Percentiles rank a stretch among this genome's conserved stretches.
Evolutionary conservation across 768 basidiomycete species (phyloP).

Genomic region (Suillus subalutaceus): DNA sequence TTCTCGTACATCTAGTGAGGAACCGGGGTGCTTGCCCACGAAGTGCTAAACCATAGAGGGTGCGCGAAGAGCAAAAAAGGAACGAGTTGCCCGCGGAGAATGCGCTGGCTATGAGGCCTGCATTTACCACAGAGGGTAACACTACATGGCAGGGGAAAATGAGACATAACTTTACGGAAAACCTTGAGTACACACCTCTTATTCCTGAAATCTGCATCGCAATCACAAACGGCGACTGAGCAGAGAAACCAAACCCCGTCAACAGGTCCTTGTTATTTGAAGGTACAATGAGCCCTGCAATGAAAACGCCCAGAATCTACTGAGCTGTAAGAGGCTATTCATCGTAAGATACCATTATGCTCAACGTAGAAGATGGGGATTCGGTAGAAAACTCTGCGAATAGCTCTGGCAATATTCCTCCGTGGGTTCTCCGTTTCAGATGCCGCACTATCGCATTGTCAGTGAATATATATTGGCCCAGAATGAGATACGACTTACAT

Average conservation of each 20-base stretch:
- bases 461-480: conserved; percentile 6
- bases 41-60: conserved; percentile 44
- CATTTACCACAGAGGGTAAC: conserved; percentile 71
- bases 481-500: conserved; percentile 19
- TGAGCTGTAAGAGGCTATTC: neutral
- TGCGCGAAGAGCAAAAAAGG: conserved; percentile 54
- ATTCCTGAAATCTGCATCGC: conserved; percentile 72
- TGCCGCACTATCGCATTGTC: conserved; percentile 51
- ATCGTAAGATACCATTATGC: conserved; percentile 1
- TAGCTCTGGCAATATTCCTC: conserved; percentile 75
- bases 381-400: conserved; percentile 76
- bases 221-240: conserved; percentile 81
- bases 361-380: conserved; percentile 77
- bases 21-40: conserved; percentile 51
- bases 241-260: conserved; percentile 52
- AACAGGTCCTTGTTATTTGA: conserved; percentile 58
- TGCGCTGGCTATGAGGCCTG: conserved; percentile 68
- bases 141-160: conserved; percentile 28
- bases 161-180: conserved; percentile 13
- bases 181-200: conserved; percentile 39
- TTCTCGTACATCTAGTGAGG: conserved; percentile 47
- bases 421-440: conserved; percentile 80
- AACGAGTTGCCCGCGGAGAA: conserved; percentile 72
- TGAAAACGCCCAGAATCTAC: conserved; percentile 66
- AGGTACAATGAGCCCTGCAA: conserved; percentile 77